phyloP scores from a whole-genome alignment of 345 rosid species.

The Triadica sebifera region DNA sequence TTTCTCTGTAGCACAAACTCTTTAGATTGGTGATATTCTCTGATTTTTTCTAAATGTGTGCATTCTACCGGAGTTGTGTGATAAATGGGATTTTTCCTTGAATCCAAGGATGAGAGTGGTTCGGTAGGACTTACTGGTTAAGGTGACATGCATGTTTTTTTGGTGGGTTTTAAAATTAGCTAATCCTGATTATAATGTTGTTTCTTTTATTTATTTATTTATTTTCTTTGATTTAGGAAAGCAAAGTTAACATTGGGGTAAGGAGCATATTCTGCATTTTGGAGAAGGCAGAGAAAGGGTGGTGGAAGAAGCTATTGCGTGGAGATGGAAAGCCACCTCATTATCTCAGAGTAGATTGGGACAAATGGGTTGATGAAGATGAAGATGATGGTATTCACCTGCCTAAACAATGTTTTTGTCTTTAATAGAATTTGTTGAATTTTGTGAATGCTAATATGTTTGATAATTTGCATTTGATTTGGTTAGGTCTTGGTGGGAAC shows the following conservation, averaged over 20 bases:
- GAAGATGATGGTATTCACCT: slow-evolving; percentile 32
- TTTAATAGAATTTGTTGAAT: neutral
- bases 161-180: neutral
- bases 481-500: slow-evolving; percentile 49
- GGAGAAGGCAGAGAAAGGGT: slow-evolving; percentile 49
- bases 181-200: too few species aligned
- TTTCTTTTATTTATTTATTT: neutral
- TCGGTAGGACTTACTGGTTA: neutral
- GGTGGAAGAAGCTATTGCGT: slow-evolving; percentile 57
- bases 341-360: slow-evolving; percentile 59
- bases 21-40: too few species aligned
- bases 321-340: slow-evolving; percentile 48
- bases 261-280: slow-evolving; percentile 46
- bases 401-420: neutral
- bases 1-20: too few species aligned
- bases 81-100: neutral
- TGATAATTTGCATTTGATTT: slow-evolving; percentile 17
- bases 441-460: neutral
- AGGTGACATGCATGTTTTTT: neutral
- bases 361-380: slow-evolving; percentile 62
- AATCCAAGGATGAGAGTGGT: neutral
- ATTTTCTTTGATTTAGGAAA: slow-evolving; percentile 39
- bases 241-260: slow-evolving; percentile 44
- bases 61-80: neutral
- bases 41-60: neutral